phyloP scores from a whole-genome alignment of 805 yeast genomes.

The Metschnikowia matae region DNA sequence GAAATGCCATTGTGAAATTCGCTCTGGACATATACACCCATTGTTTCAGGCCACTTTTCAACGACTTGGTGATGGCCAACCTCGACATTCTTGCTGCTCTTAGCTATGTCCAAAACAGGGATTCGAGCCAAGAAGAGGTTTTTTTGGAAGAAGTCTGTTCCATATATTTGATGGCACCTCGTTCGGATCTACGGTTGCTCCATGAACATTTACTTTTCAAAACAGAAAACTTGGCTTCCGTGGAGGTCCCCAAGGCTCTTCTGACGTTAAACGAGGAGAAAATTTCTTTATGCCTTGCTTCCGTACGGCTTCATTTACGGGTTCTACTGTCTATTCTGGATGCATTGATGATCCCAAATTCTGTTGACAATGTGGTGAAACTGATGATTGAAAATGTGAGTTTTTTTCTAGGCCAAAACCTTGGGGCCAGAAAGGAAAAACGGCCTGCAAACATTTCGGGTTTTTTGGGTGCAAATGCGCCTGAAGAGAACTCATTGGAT shows the following conservation, averaged over 20 bases:
- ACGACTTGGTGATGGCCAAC: slow-evolving; percentile 26
- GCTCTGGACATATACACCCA: slow-evolving; percentile 18
- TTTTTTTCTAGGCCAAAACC: neutral
- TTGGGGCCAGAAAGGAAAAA: neutral
- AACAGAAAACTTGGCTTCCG: slow-evolving; percentile 23
- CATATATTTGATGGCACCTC: slow-evolving; percentile 7
- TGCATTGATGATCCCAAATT: neutral
- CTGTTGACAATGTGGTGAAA: neutral
- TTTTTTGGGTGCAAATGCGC: neutral
- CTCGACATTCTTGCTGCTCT: slow-evolving; percentile 29
- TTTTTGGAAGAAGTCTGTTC: slow-evolving; percentile 4
- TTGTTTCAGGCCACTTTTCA: slow-evolving; percentile 32
- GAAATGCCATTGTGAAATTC: slow-evolving; percentile 22
- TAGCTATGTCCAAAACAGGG: slow-evolving; percentile 10
- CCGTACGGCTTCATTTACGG: slow-evolving; percentile 30
- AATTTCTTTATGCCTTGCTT: slow-evolving; percentile 22
- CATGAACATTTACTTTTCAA: slow-evolving; percentile 18
- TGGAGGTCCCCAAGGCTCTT: slow-evolving; percentile 24
- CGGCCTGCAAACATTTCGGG: neutral
- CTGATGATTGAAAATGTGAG: neutral
- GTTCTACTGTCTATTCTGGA: slow-evolving; percentile 17
- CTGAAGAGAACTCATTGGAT: slow-evolving; percentile 24
- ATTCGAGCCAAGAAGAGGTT: slow-evolving; percentile 5
- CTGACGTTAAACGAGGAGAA: slow-evolving; percentile 33
- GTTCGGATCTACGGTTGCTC: slow-evolving; percentile 12